Base-by-base conservation (phyloP, 495 filamentous ascomycete species). In the Daldinia caldariorum region DNA sequence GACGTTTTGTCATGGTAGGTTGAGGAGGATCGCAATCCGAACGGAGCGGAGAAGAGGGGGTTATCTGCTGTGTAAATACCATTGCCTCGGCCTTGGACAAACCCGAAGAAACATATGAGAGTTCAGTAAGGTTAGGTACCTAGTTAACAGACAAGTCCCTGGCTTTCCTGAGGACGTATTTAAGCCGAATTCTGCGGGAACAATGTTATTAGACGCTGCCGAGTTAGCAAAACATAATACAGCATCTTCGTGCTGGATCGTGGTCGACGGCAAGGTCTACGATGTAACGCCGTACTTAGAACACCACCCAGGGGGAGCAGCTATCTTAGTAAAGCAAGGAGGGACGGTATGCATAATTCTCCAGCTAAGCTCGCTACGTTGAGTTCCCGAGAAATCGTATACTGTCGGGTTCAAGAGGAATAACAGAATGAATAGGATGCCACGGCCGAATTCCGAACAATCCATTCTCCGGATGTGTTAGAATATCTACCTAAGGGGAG, bases 261-360 rank as follows among this genome's bases (percentile, higher is more conserved):
- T 93, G 53, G 82, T 93, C 37, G 85, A 91, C 79, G 85, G 88
- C 67, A 89, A 88, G 69, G 89, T 88, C 64, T 93, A 92, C 78
- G 90, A 93, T 72, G 88, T 91, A 61, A 89, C 89, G 3, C 85
- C 88, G 50, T 91, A 92, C 70, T 78, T 91, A 45, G 84, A 88
- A 77, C 87, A 88, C 69, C 90, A 93, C 70, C 89, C 89, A 14
- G 89, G 90, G 59, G 90, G 90, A 55, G 81, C 83, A 29, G 86
- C 90, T 29, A 87, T 91, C 47, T 86, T 92, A 49, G 78, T 89
- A 32, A 89, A 88, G 74, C 85, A 89, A 65, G 88, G 89, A 18
- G 90, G 90, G 69, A 55, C 50, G 41, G 74, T 75, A 66, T 38
- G 74, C 58, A 16, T n/a, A 38, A 59, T 45, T 20, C 16, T 29